Conservation (phyloP, 1,139 yeast species). For the Nakaseomyces kungkrabaensis region DNA sequence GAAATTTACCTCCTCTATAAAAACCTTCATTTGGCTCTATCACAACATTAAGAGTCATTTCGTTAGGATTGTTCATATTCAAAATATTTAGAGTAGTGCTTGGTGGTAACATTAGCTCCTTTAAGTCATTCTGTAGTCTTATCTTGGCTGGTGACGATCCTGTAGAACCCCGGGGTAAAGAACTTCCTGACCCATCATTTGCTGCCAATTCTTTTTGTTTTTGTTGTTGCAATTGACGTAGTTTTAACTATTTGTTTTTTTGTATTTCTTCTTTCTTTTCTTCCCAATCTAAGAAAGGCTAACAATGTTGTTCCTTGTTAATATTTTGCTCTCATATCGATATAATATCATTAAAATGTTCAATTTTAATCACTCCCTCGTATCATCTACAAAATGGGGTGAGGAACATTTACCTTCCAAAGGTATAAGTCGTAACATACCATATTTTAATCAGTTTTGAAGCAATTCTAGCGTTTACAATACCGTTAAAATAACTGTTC, state of each 20-base stretch:
- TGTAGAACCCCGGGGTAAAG: constrained; percentile 2
- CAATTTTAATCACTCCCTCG: no score
- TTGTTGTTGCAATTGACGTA: constrained; percentile 51
- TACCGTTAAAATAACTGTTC: no score
- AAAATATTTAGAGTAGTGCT: constrained; percentile 40
- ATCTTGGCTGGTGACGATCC: constrained; percentile 42
- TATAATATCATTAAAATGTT: no score
- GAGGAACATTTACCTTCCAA: no score
- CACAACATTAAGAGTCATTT: constrained; percentile 35
- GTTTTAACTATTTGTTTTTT: constrained; percentile 35
- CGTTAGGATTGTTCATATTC: background rate
- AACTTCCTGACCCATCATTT: constrained; percentile 2
- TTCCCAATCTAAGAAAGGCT: no score
- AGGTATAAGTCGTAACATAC: no score
- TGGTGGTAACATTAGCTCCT: constrained; percentile 59
- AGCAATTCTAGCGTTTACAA: no score
- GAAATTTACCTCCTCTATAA: constrained; percentile 60
- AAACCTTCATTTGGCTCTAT: constrained; percentile 74
- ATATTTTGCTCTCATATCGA: no score
- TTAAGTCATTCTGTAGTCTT: constrained; percentile 44
- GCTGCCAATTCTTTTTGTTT: constrained; percentile 36
- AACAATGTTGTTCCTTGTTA: no score
- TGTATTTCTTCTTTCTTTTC: no score
- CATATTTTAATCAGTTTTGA: no score
- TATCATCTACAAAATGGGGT: no score